Evolutionary conservation across 768 basidiomycete species (phyloP), one percentile per base, ranked within the genome.

Genomic region (Russula emetica): DNA sequence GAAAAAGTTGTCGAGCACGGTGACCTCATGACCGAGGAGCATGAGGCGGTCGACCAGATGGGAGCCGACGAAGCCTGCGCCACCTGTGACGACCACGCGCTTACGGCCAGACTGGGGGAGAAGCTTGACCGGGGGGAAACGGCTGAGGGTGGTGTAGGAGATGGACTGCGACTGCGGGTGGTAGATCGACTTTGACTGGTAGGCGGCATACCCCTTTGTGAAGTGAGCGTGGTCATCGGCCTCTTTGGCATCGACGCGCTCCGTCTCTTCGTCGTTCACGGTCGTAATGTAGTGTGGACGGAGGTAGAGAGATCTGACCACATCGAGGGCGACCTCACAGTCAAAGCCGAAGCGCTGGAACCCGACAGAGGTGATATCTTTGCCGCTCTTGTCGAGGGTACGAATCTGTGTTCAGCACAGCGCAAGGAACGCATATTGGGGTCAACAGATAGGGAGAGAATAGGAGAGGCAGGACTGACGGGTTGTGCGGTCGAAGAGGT

Each of bases 51-150:
- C 97, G 58, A 99, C 92, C 54, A 99, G 86, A 77, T 99, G 97
- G 36, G 94, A 96, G 18, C 97, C 97, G 63, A 99, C 96, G 75
- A 99, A 99, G n/a, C 97, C 97, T 42, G 96, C 97, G 47, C 97
- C 96, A 63, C 96, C 96, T 24, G 96, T 98, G 69, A 98, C 89
- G 45, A 99, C 84, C 70, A 98, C 78, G 63, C 96, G 89, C 77
- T 96, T 97, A 71, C 93, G 85, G 65, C 78, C 74, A 2, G 85
- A 79, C 24, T 90, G 85, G 11, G 92, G 75, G 53, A 99, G 84
- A 54, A 94, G 85, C 70, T 85, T 92, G 64, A 99, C 95, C 4
- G 96, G 93, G 11, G 94, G 92, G 75, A 94, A 99, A 50, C 91
- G 87, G 59, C 90, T 86, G 61, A 96, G 83, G 28, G 94, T 93